A percentile compares a stretch with the other conserved stretches of the same genome.
Conservation (phyloP, 1,139 yeast species). For the Pichia sp. region DNA sequence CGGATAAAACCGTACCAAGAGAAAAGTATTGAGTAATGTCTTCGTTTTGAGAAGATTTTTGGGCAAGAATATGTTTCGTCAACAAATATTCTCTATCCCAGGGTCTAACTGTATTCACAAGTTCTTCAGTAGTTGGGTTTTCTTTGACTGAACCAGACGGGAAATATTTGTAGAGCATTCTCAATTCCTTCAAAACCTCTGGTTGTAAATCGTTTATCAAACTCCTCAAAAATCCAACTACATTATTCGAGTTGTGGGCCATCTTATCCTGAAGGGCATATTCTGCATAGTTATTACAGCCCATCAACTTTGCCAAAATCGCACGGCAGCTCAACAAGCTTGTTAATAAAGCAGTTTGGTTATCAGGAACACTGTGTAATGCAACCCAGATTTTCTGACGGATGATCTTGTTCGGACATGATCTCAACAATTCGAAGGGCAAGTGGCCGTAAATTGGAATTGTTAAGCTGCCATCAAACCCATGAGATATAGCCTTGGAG, state of each 20-base stretch:
- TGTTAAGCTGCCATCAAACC: constrained; percentile 33
- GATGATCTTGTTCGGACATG: constrained; percentile 52
- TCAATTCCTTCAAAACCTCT: constrained; percentile 59
- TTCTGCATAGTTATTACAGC: constrained; percentile 65
- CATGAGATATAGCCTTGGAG: constrained; percentile 19
- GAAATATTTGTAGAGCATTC: constrained; percentile 27
- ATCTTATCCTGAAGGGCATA: constrained; percentile 85
- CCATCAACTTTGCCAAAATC: constrained; percentile 68
- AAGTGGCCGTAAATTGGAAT: constrained; percentile 68
- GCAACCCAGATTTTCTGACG: constrained; percentile 73
- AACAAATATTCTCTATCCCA: constrained; percentile 89
- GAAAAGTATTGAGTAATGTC: constrained; percentile 65
- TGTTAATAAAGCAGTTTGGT: constrained; percentile 59
- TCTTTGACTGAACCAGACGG: constrained; percentile 28
- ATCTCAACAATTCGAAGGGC: constrained; percentile 62
- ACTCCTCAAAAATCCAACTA: constrained; percentile 58
- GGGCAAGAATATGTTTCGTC: constrained; percentile 31
- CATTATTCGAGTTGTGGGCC: constrained; percentile 82
- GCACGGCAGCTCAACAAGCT: constrained; percentile 63
- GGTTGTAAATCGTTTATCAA: constrained; percentile 50
- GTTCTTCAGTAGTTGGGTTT: constrained; percentile 32
- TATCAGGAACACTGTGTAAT: constrained; percentile 50
- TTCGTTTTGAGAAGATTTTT: constrained; percentile 34
- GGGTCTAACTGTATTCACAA: constrained; percentile 55
- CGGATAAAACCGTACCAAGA: constrained; percentile 81